phyloP scores from a whole-genome alignment of 371 early-diverging fungal genomes.

The Rhizomucor miehei region DNA sequence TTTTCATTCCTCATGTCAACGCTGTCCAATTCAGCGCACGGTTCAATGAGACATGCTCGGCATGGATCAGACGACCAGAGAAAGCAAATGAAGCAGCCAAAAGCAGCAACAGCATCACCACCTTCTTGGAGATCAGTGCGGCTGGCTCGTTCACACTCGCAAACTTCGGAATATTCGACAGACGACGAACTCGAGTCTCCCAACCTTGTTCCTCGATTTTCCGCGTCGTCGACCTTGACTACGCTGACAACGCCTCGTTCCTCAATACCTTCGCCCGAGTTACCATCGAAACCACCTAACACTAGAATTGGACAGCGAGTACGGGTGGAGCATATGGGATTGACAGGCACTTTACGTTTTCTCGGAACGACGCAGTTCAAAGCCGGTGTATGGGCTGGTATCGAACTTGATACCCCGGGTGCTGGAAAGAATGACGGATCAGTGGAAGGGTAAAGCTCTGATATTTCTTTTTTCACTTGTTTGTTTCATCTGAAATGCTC shows the following conservation, averaged over 20 bases:
- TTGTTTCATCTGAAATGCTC: background rate
- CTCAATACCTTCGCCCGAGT: conserved; percentile 12
- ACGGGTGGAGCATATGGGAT: conserved; percentile 49
- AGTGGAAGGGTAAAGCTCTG: conserved; percentile 48
- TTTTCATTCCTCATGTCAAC: conserved; percentile 11
- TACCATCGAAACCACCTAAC: background rate
- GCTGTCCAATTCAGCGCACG: conserved; percentile 7
- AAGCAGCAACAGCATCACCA: background rate
- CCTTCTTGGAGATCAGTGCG: conserved; percentile 11
- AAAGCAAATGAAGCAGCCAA: too few relatives aligned
- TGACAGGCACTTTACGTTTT: conserved; percentile 65
- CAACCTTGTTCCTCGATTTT: conserved; percentile 13
- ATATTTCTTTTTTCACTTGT: background rate
- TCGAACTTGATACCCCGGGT: conserved; percentile 63
- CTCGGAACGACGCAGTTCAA: conserved; percentile 68
- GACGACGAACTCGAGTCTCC: conserved; percentile 13
- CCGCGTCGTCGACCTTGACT: conserved; percentile 17
- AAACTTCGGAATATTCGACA: conserved; percentile 7
- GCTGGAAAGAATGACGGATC: conserved; percentile 77
- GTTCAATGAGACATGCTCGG: conserved; percentile 1
- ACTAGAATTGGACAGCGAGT: conserved; percentile 55
- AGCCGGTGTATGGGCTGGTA: conserved; percentile 75
- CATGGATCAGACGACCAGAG: background rate
- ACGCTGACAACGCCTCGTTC: conserved; percentile 14
- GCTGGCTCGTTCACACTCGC: conserved; percentile 4